Conservation (phyloP, 1,284 basidiomycete genomes). For the Ustilago cynodontis region DNA sequence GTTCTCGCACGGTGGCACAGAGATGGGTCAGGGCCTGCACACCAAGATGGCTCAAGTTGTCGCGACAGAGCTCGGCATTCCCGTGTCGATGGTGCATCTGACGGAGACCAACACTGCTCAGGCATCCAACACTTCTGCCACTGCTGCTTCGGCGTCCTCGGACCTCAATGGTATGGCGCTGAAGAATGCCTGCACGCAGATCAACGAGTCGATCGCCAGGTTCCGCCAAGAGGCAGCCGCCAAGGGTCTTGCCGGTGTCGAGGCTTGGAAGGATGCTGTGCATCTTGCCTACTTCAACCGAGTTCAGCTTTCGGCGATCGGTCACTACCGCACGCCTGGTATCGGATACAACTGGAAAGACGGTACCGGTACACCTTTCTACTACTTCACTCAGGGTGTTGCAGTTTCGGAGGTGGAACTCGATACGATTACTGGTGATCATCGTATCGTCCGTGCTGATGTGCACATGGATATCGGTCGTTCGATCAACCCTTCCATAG, state of each 20-base stretch:
- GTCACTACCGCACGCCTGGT: slow-evolving; percentile 69
- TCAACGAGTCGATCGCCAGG: slow-evolving; percentile 65
- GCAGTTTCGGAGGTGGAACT: slow-evolving; percentile 70
- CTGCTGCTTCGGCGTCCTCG: slow-evolving; percentile 58
- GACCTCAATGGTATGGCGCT: slow-evolving; percentile 64
- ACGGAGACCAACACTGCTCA: slow-evolving; percentile 67
- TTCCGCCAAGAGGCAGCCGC: slow-evolving; percentile 38
- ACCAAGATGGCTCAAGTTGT: slow-evolving; percentile 70
- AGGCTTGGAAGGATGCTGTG: slow-evolving; percentile 61
- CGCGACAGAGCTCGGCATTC: slow-evolving; percentile 68
- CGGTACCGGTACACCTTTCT: slow-evolving; percentile 62
- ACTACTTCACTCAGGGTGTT: slow-evolving; percentile 67
- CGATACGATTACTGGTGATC: slow-evolving; percentile 69
- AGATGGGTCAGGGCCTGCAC: slow-evolving; percentile 68
- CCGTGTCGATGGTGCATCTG: slow-evolving; percentile 61
- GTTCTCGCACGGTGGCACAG: slow-evolving; percentile 68
- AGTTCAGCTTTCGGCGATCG: slow-evolving; percentile 67
- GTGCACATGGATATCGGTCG: slow-evolving; percentile 70
- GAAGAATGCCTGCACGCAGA: slow-evolving; percentile 70
- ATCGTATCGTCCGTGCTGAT: slow-evolving; percentile 61
- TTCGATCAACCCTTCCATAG: slow-evolving; percentile 70
- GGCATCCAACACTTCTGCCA: slow-evolving; percentile 69
- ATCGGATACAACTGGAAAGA: slow-evolving; percentile 69
- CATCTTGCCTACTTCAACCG: slow-evolving; percentile 69
- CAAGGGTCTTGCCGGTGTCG: slow-evolving; percentile 36